These are phyloP conservation scores for Polytrichum commune DNA, from an alignment of 225 moss, liverwort and hornwort genomes.

Conservation along the genomic window DNA sequence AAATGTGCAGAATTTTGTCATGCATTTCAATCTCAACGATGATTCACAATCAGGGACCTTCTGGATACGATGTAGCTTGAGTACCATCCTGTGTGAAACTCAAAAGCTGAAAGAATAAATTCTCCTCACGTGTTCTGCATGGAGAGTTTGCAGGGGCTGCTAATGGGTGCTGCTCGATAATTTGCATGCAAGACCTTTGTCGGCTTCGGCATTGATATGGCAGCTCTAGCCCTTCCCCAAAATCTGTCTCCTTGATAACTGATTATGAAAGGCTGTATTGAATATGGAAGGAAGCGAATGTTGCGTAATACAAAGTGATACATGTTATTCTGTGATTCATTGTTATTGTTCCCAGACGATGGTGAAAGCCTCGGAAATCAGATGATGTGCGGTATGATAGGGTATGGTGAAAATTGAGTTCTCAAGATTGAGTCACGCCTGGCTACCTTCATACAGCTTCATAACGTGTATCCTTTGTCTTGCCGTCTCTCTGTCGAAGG, in stretches of 20 bases:
- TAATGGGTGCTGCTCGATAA: conserved; percentile 9
- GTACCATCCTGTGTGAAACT: no score
- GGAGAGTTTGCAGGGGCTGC: neutral
- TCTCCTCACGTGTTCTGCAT: conserved; percentile 7
- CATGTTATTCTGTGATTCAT: neutral
- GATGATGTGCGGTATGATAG: neutral
- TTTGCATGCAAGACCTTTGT: neutral
- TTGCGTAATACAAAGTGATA: no score
- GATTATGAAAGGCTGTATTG: neutral
- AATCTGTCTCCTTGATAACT: neutral
- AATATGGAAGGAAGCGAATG: neutral
- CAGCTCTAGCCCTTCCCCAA: neutral
- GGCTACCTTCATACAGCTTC: no score
- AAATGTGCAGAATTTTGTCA: no score
- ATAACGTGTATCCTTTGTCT: no score
- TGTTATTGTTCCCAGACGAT: neutral
- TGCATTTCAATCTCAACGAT: no score
- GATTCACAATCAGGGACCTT: no score
- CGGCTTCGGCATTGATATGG: conserved; percentile 42
- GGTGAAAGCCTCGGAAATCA: neutral
- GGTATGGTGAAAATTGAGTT: no score
- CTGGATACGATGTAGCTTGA: no score
- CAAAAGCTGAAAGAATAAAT: no score
- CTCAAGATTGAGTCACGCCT: no score
- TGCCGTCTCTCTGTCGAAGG: no score